Base-by-base conservation (phyloP, 2,329 filamentous ascomycete genomes). In the Neonectria sp. region DNA sequence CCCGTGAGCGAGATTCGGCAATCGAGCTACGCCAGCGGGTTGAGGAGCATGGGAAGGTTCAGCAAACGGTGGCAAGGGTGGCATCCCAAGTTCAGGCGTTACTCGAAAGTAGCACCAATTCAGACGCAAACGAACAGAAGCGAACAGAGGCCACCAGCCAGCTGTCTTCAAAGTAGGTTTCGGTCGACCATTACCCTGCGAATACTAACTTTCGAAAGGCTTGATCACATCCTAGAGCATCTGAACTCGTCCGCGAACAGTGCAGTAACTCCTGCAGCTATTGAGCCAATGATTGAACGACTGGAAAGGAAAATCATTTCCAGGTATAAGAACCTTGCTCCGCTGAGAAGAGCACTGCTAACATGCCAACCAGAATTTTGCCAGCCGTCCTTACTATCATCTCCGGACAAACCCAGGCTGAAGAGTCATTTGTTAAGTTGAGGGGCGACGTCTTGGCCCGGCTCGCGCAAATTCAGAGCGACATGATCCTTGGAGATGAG, bases 31-130 rank as follows among this genome's bases (percentile, higher is more conserved):
- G 56, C 13, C 51, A 35, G 6, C 71, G 68, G 15, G 40, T 74
- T 7, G 61, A 73, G 29, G 43, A 65, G 8, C 68, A 75, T 52
- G 43, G 48, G 9, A 56, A 29, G 7, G 45, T 71, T 3, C 51
- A 71, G 6, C 46, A 70, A 13, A 55, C 63, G 6, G 9, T 76
- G 3, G 35, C 55, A 7, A 55, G 46, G 0, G 56, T 77, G 13
- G 68, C 71, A 31, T 66, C 60, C n/a, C 70, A 75, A 21, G 21
- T 78, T 11, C 65, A 70, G n/a, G 37, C 65, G 9, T 57, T 78
- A 15, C 48, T 68, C n/a, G 58, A 69, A 4, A 53, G 43, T 29
- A 68, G 25, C 27, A 25, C 66, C 25, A 57, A 65, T 15, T 53
- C 57, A 7, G 55, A 51, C 3, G 27, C 49, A 4, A 57, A 69